Base-by-base conservation (phyloP, 139 green algal genomes). In the Coccomyxa sp. region DNA sequence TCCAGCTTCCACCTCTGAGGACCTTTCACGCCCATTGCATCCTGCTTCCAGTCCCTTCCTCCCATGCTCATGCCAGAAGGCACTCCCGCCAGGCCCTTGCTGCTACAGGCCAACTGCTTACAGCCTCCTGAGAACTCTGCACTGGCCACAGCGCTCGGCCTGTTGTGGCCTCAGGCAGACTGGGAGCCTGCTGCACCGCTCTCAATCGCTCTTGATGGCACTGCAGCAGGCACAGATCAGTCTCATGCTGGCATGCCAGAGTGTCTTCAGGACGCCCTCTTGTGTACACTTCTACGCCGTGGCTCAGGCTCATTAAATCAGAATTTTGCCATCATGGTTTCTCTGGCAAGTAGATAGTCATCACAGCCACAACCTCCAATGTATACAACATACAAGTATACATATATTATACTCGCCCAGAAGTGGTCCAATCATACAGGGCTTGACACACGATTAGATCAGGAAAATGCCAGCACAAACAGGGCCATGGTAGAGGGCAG, bases 301-400 rank as follows among this genome's bases (percentile, higher is more conserved):
- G 50, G 50, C 50, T 64, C 50, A 64, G 50, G 50, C 50, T 64
- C 50, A 64, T 64, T 64, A 64, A 64, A 64, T 64, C 50, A 64
- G 50, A 64, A 31, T 64, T 64, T 18, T 18, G 18, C 50, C 22
- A 64, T 22, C 22, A 3, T 18, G 50, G 27, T 64, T 31, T 18
- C 27, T 64, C 50, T 64, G 50, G 50, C 27, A 18, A 18, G 22
- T 64, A 22, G 27, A 22, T 64, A 31, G 50, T 64, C 50, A 64
- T 64, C 50, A 64, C 5, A 64, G 50, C 50, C 50, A 22, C 50
- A 64, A 31, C 18, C 50, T 3, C 27, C 50, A 31, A 18, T 64
- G 4, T 12, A 64, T 18, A 18, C 50, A 64, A 64, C 18, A 31
- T 2, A 64, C 22, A 3, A 5, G 27, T 22, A 64, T 31, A 31